These are phyloP conservation scores for Suillus weaverae DNA, from an alignment of 768 basidiomycete species.

Conservation along the genomic window DNA sequence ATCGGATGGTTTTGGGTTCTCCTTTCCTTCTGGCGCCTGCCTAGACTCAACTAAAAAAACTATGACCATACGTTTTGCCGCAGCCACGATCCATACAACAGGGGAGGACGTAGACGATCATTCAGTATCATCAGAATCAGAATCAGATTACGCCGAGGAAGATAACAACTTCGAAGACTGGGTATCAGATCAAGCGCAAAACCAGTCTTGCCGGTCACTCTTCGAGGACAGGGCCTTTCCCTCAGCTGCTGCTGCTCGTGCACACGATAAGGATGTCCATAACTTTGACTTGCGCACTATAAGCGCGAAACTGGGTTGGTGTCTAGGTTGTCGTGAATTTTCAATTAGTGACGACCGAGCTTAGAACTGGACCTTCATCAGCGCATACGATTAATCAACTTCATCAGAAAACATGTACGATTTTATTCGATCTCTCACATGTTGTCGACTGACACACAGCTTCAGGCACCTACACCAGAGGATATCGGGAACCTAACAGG, in stretches of 20 bases:
- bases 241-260: conserved; percentile 57
- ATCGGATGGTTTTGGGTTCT: background rate
- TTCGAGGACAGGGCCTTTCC: conserved; percentile 68
- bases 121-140: conserved; percentile 21
- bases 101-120: conserved; percentile 15
- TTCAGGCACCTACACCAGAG: conserved; percentile 53
- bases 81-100: background rate
- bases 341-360: conserved; percentile 8
- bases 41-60: conserved; percentile 1
- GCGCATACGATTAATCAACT: conserved; percentile 83
- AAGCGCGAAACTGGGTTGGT: conserved; percentile 57
- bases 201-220: conserved; percentile 63
- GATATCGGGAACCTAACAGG: conserved; percentile 52
- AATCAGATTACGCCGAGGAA: conserved; percentile 29
- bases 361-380: conserved; percentile 77
- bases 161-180: conserved; percentile 81
- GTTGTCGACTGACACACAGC: background rate
- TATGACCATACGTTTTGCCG: conserved; percentile 34
- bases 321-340: background rate
- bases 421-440: background rate
- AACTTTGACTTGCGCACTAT: conserved; percentile 60
- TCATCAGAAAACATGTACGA: conserved; percentile 72
- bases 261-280: conserved; percentile 59
- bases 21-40: background rate
- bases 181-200: conserved; percentile 64